A percentile compares a stretch with the other conserved stretches of the same genome.
Evolutionary conservation across 2,329 filamentous ascomycete genomes (phyloP).

Genomic region (Myriosclerotinia curreyana): DNA sequence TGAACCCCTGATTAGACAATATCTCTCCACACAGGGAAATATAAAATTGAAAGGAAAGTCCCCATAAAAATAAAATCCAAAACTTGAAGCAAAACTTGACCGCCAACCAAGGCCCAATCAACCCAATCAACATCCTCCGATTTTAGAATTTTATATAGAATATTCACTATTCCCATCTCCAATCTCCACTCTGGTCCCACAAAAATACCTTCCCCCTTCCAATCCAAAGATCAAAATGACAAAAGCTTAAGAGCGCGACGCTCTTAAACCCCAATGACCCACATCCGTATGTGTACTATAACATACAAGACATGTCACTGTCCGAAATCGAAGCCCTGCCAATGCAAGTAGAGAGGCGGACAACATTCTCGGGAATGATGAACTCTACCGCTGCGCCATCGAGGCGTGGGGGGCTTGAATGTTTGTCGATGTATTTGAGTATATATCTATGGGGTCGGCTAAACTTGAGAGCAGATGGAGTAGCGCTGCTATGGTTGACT

Average conservation of each 20-base stretch:
- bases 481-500: background rate
- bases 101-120: background rate
- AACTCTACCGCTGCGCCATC: background rate
- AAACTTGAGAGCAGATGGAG: background rate
- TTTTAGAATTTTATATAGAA: background rate
- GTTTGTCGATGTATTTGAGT: background rate
- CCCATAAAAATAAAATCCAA: background rate
- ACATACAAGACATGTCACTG: background rate
- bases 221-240: background rate
- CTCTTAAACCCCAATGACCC: background rate
- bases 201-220: background rate
- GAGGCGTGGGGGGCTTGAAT: background rate
- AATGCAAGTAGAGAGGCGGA: background rate
- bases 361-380: slow-evolving; percentile 1
- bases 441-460: background rate
- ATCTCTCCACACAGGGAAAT: background rate
- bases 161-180: background rate
- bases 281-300: no score
- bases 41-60: background rate
- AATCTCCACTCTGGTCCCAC: no score
- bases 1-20: no score
- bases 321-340: background rate
- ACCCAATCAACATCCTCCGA: background rate
- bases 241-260: background rate
- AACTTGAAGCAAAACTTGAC: background rate